A percentile compares a stretch with the other conserved stretches of the same genome.
Evolutionary conservation across 208 protist genomes (phyloP).

Genomic region (Trypanosomatidae sp.): DNA sequence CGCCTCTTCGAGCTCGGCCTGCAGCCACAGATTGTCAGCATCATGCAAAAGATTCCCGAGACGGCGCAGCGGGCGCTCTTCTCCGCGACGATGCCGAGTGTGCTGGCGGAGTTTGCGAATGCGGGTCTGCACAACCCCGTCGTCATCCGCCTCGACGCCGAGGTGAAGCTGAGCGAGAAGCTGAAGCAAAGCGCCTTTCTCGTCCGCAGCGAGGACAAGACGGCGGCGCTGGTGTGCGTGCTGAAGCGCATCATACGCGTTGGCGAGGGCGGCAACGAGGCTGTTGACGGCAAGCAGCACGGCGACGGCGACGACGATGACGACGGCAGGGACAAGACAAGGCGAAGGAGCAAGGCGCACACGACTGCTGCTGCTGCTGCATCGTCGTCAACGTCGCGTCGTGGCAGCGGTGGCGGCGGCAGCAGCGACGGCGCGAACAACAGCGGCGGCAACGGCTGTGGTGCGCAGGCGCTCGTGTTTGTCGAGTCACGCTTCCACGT

Average conservation of each 20-base stretch:
- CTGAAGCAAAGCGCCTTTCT: slow-evolving; percentile 91
- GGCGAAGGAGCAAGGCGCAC: too few relatives aligned
- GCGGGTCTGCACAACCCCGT: slow-evolving; percentile 94
- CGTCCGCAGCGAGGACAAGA: slow-evolving; percentile 92
- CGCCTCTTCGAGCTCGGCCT: slow-evolving; percentile 98
- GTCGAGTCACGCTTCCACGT: slow-evolving; percentile 95
- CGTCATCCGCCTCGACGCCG: slow-evolving; percentile 96
- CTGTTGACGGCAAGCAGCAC: background rate
- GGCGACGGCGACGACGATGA: background rate
- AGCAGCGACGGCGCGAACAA: slow-evolving; percentile 3
- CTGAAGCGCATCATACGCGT: slow-evolving; percentile 78
- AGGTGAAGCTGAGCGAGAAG: slow-evolving; percentile 94
- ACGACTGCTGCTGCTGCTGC: too few relatives aligned
- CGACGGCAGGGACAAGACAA: background rate
- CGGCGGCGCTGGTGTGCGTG: slow-evolving; percentile 89
- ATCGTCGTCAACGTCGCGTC: too few relatives aligned
- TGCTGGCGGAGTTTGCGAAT: slow-evolving; percentile 96
- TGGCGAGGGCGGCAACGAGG: slow-evolving; percentile 22
- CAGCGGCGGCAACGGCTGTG: background rate
- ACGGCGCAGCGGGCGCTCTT: slow-evolving; percentile 95
- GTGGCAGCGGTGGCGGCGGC: too few relatives aligned
- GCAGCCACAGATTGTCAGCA: slow-evolving; percentile 92
- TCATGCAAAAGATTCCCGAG: slow-evolving; percentile 91
- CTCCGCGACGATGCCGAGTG: slow-evolving; percentile 96
- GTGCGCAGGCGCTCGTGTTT: slow-evolving; percentile 95